Evolutionary conservation across 2,329 filamentous ascomycete species (phyloP).

Genomic region (Talaromyces islandicus): DNA sequence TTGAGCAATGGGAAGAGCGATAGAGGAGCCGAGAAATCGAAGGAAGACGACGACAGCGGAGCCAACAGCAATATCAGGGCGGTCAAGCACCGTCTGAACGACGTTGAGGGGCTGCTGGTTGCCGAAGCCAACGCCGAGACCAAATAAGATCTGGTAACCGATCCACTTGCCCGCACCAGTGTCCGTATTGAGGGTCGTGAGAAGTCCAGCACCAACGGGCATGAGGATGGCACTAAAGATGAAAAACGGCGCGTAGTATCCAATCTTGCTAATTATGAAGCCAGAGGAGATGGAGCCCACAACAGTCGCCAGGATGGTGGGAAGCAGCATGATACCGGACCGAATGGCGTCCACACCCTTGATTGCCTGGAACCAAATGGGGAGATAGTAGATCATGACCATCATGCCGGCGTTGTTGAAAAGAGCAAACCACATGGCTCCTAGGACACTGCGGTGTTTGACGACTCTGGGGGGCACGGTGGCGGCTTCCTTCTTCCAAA

Average conservation of each 20-base stretch:
- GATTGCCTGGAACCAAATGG: slow-evolving; percentile 6
- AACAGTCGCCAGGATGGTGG: slow-evolving; percentile 15
- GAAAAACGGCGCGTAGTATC: slow-evolving; percentile 21
- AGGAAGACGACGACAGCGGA: slow-evolving; percentile 29
- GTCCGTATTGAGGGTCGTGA: slow-evolving; percentile 25
- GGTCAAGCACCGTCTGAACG: slow-evolving; percentile 25
- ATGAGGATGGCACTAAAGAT: slow-evolving; percentile 18
- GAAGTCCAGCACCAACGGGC: slow-evolving; percentile 22
- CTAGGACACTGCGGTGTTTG: slow-evolving; percentile 29
- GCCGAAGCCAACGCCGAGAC: slow-evolving; percentile 19
- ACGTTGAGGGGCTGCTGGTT: slow-evolving; percentile 30
- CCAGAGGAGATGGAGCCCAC: neutral
- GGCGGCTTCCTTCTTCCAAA: slow-evolving; percentile 16
- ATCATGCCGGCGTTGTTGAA: slow-evolving; percentile 31
- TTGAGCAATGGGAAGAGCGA: slow-evolving; percentile 32
- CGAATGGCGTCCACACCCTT: slow-evolving; percentile 16
- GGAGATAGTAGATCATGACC: slow-evolving; percentile 26
- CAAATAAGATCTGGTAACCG: slow-evolving; percentile 18
- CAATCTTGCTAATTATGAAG: slow-evolving; percentile 3
- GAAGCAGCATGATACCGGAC: slow-evolving; percentile 36
- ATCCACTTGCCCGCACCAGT: slow-evolving; percentile 17
- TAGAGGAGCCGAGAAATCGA: slow-evolving; percentile 30
- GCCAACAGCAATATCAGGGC: slow-evolving; percentile 26
- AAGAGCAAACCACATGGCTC: slow-evolving; percentile 28
- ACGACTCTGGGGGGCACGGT: slow-evolving; percentile 30